Evolutionary conservation across 179 eudicot species (phyloP).

Genomic region (Silene coronaria): DNA sequence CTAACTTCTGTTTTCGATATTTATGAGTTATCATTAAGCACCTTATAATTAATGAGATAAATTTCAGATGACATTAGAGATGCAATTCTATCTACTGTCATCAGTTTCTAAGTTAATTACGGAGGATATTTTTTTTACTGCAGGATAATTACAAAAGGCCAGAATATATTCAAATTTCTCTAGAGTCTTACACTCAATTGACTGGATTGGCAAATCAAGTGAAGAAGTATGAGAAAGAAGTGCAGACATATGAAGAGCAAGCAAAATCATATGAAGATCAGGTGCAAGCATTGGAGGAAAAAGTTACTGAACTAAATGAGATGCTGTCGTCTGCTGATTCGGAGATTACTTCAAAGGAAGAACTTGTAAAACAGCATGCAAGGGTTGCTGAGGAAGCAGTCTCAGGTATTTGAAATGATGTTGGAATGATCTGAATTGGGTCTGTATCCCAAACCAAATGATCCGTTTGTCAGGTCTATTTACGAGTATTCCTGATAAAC

Average conservation of each 20-base stretch:
- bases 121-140: background rate
- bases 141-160: conserved; percentile 59
- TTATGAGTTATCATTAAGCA: too few species aligned
- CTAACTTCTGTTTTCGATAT: too few species aligned
- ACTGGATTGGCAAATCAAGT: conserved; percentile 68
- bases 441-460: too few species aligned
- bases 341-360: conserved; percentile 75
- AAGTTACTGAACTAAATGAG: conserved; percentile 58
- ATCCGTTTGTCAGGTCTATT: too few species aligned
- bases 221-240: conserved; percentile 45
- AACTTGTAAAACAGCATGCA: conserved; percentile 81
- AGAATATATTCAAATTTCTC: conserved; percentile 82
- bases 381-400: conserved; percentile 99
- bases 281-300: conserved; percentile 58
- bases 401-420: conserved; percentile 43
- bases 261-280: conserved; percentile 57
- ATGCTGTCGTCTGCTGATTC: conserved; percentile 60
- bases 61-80: too few species aligned
- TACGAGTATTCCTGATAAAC: background rate
- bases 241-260: conserved; percentile 47
- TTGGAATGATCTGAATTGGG: background rate
- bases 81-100: too few species aligned
- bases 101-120: background rate
- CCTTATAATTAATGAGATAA: too few species aligned
- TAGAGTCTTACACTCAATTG: conserved; percentile 71